Percentiles rank a stretch among this genome's conserved stretches.
Conservation (phyloP, 2,329 filamentous ascomycete species). For the Epicoccum nigrum region DNA sequence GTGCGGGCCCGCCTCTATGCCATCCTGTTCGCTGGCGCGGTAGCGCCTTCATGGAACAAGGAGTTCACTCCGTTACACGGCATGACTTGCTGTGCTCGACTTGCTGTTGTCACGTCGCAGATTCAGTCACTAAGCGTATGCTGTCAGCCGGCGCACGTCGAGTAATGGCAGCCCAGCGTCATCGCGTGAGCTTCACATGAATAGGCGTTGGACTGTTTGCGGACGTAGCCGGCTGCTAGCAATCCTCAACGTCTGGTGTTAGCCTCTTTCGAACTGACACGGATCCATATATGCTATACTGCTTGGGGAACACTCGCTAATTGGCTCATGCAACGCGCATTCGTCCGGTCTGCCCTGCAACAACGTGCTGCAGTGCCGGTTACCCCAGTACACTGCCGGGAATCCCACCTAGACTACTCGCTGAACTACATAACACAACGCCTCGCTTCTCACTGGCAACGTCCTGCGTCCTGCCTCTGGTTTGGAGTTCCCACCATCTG, state of each 20-base stretch:
- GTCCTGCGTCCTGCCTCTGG: slow-evolving; percentile 3
- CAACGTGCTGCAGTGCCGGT: slow-evolving; percentile 19
- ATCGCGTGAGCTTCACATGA: slow-evolving; percentile 4
- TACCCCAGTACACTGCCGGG: slow-evolving; percentile 8
- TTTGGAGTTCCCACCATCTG: slow-evolving; percentile 12
- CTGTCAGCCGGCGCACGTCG: slow-evolving; percentile 10
- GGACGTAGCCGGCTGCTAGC: slow-evolving; percentile 41
- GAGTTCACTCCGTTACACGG: slow-evolving; percentile 23
- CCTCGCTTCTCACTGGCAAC: slow-evolving; percentile 4
- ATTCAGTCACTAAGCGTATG: slow-evolving; percentile 2
- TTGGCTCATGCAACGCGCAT: slow-evolving; percentile 8
- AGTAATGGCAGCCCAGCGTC: slow-evolving; percentile 15
- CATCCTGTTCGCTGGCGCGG: slow-evolving; percentile 33
- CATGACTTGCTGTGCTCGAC: slow-evolving; percentile 9
- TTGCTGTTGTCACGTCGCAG: slow-evolving; percentile 21
- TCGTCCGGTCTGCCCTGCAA: slow-evolving; percentile 11
- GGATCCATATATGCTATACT: slow-evolving; percentile 27
- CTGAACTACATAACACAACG: slow-evolving; percentile 14
- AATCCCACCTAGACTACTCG: slow-evolving; percentile 13
- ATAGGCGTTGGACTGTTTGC: slow-evolving; percentile 22
- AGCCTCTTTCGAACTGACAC: slow-evolving; percentile 46
- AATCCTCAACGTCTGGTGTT: slow-evolving; percentile 41
- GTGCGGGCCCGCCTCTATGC: slow-evolving; percentile 21
- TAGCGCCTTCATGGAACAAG: slow-evolving; percentile 29
- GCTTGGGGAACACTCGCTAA: slow-evolving; percentile 10